Base-by-base conservation (phyloP, 2,329 filamentous ascomycete species). In the Didymella pomorum region DNA sequence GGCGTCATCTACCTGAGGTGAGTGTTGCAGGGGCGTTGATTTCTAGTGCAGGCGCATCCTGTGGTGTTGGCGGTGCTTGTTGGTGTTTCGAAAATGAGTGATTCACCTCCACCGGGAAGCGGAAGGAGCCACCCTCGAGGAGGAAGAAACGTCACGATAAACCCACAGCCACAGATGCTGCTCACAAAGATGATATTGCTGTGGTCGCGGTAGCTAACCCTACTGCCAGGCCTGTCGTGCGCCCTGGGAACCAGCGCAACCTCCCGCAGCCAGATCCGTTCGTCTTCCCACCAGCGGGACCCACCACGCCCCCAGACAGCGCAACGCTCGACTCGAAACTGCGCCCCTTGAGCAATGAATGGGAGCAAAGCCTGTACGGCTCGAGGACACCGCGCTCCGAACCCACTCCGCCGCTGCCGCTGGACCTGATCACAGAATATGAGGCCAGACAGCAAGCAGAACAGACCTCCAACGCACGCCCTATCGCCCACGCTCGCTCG, bases 1-100 rank as follows among this genome's bases (percentile, higher is more conserved):
- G 80, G 80, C 59, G 77, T 78, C 52, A 77, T 82, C 52, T 82
- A 82, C 65, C 74, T 82, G 56, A 78, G 80, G 73, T 81, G 78
- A 53, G 71, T 68, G 45, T 45, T 20, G 50, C 41, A 46, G 16
- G 31, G 20, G 29, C 44, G 23, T 25, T 29, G 4, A 8, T 20
- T 14, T 50, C 20, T 25, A 51, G 52, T 41, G n/a, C 16, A 18
- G 25, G 46, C 42, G 21, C 21, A 20, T 44, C 21, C 28, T 9
- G 31, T 20, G 20, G 11, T 31, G 42, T 20, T 43, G 41, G 41
- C 3, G 20, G 39, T 43, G 41, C 42, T 55, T 26, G 41, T 45
- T 51, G 42, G 28, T 48, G 44, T 49, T 49, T 50, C 45, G 45
- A 47, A 26, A 26, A 37, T 35, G 18, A 12, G 35, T 39, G 20